phyloP scores from a whole-genome alignment of 2,329 filamentous ascomycete species.

The Sporothrix curviconia region DNA sequence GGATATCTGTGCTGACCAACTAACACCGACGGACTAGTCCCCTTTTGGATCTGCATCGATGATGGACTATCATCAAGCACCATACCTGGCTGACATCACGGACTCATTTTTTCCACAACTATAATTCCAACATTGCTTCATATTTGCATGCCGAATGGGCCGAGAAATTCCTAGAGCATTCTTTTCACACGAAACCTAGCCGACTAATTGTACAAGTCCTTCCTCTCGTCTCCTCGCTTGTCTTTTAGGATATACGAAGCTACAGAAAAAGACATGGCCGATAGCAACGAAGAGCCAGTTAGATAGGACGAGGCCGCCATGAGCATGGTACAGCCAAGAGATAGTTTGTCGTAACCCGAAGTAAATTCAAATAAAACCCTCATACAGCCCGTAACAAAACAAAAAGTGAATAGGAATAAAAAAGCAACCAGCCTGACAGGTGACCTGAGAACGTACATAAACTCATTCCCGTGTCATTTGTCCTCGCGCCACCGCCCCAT shows the following conservation, averaged over 20 bases:
- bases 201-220: no score
- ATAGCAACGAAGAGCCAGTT: neutral
- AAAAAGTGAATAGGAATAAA: conserved; percentile 5
- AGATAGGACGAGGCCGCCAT: neutral
- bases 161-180: no score
- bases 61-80: no score
- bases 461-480: conserved; percentile 20
- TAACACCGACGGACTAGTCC: no score
- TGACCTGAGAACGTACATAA: conserved; percentile 16
- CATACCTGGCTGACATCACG: no score
- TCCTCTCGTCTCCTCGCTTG: neutral
- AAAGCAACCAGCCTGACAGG: conserved; percentile 15
- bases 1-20: no score
- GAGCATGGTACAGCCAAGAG: conserved; percentile 4
- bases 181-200: no score
- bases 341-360: conserved; percentile 17
- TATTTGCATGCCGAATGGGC: no score
- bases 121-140: no score
- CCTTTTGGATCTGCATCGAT: no score
- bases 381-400: conserved; percentile 20
- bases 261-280: neutral
- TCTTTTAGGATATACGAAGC: neutral
- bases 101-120: no score
- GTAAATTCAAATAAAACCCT: conserved; percentile 18
- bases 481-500: conserved; percentile 19